Evolutionary conservation across 495 filamentous ascomycete species (phyloP), one percentile per base, ranked within the genome.

Genomic region (Apodospora peruviana): DNA sequence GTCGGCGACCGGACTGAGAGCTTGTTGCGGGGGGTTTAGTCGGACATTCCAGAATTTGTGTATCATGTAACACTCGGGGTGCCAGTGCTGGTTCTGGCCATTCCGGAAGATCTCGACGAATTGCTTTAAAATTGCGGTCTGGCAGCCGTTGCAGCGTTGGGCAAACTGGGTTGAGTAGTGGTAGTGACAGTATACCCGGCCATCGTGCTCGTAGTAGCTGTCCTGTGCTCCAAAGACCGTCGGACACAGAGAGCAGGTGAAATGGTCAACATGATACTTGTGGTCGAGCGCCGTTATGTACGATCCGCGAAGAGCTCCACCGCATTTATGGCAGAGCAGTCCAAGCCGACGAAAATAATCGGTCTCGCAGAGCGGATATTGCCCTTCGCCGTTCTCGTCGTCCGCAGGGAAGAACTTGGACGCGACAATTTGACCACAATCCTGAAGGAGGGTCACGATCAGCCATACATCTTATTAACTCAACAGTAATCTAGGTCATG

Each of bases 31-130:
- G 4, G 71, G 67, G 11, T 71, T 73, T 12, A 99, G 77, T 20
- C 91, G 83, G 34, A 99, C 94, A 63, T 96, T 99, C 94, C 94
- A 99, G 70, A 97, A 99, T 62, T 99, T 99, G 68, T 99, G 94
- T 37, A 99, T 99, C 93, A 97, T 99, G 65, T 99, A 99, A 67
- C 94, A 99, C 65, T 99, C 94, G 2, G 94, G 94, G 61, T 99
- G 94, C 94, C 94, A 99, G 59, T 99, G 94, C 62, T 99, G 94
- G 61, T 97, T 95, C 62, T 94, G 84, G 0, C 93, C 91, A 65
- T 97, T 96, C 42, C 94, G 82, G 68, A 90, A 97, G 51, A 99
- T 96, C 67, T 99, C 93, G 21, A 99, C 94, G 60, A 99, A 99
- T 62, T 99, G 94, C 68, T 99, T 99, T 18, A 99, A 75, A 47